Evolutionary conservation across 2,329 filamentous ascomycete species (phyloP), one percentile per base, ranked within the genome.

Genomic region (Botrytis aclada): DNA sequence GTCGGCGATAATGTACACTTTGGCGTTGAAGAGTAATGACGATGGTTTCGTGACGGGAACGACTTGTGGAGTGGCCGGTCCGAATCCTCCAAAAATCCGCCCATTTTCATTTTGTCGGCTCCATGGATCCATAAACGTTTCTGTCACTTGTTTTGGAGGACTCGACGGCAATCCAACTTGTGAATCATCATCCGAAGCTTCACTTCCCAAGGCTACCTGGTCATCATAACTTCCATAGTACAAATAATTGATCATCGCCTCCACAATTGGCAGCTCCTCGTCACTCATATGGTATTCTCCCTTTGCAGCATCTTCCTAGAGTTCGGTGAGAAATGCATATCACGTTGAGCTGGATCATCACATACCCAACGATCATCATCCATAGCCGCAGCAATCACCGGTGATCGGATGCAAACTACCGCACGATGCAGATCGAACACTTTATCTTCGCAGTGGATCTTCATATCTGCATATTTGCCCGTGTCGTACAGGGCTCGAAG

Each of bases 221-320:
- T 72, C 62, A 56, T 67, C 62, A 45, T 72, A 72, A 7, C 29
- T 67, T 29, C 70, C 51, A 43, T 18, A 54, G 83, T 96, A 96
- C 71, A 95, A 88, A 81, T 89, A 96, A 81, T 95, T 90, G 77
- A 95, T 86, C 77, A 94, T 92, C 80, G 88, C 92, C 72, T 91
- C 89, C 73, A 93, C 89, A 32, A 92, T 89, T 74, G 92, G 89
- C 60, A 92, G 82, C 76, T 93, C 87, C 75, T 93, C 90, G 74
- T 86, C 83, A 2, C 84, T 80, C 34, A 97, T 72, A 90, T 83
- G 72, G 97, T 74, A 25, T 73, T 69, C 16, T 51, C 69, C 14
- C 62, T 73, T 34, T 14, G 58, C 29, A 43, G 32, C 62, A 34
- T 54, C 70, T 72, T 70, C 32, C 69, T 70, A 25, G n/a, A 9